Base-by-base conservation (phyloP, 2,329 filamentous ascomycete species). In the Fusarium sp. region DNA sequence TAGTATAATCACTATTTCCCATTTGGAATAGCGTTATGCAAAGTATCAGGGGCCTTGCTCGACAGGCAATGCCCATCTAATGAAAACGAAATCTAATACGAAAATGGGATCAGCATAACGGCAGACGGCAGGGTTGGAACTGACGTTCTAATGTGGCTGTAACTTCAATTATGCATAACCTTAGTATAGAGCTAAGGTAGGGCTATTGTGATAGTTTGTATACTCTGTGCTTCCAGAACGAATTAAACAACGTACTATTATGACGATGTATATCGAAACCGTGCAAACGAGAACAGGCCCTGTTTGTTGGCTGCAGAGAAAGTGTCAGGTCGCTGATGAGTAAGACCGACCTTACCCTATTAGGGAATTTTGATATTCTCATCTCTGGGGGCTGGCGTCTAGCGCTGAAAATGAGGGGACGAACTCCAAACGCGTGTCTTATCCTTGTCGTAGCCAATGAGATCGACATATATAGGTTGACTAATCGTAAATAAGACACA, bases 321-420 rank as follows among this genome's bases (percentile, higher is more conserved):
- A 31, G 18, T 20, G 23, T 24, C 31, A 33, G 10, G 47, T 21
- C 53, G 18, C 21, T 18, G 26, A 20, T 1, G 15, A 39, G 23
- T n/a, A 41, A 23, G n/a, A 21, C 9, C 23, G 23, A 24, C 59
- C n/a, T 13, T 48, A 11, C 61, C 59, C 3, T 6, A 58, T 37
- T 6, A 16, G 31, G 61, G 24, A 49, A 58, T 64, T n/a, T 12
- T 64, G 61, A 64, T 64, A 24, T 64, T 64, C 59, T 64, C 61
- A 64, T 64, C 61, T 12, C n/a, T 5, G 2, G 26, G 26, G 8
- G 16, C 16, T 35, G 18, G 18, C 8, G 33, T 6, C 33, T 18
- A 35, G 16, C 16, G 33, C 26, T 18, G 11, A 43, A 42, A 23
- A 29, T n/a, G 24, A 29, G 35, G 48, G 48, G 35, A 42, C n/a